phyloP scores from a whole-genome alignment of 83 land plant species.

The Thuja plicata region DNA sequence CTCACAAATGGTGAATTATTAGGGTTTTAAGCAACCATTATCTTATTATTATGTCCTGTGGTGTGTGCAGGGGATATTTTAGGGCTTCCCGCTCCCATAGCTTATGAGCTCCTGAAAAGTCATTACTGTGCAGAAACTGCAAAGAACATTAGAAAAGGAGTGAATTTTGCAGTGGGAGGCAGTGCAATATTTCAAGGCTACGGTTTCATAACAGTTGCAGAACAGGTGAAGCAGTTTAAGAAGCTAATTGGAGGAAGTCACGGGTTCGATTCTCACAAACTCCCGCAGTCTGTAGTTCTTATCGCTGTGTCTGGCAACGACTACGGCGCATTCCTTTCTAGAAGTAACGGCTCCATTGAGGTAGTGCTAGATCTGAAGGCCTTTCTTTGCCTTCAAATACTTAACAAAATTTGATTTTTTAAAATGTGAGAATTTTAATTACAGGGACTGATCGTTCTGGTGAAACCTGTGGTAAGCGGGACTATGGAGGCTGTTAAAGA shows the following conservation, averaged over 20 bases:
- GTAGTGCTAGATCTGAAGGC: not conserved
- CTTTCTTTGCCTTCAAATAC: not conserved
- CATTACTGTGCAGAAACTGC: too few species aligned
- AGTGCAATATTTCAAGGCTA: too few species aligned
- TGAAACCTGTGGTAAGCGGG: not conserved
- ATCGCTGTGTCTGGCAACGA: not conserved
- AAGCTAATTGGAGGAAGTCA: not conserved
- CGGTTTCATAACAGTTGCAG: too few species aligned
- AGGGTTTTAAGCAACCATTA: too few species aligned
- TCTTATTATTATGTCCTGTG: too few species aligned
- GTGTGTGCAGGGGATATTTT: too few species aligned
- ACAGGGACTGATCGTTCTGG: not conserved
- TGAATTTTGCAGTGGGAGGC: too few species aligned
- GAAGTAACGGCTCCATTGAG: not conserved
- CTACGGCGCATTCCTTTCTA: not conserved
- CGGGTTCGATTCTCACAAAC: not conserved
- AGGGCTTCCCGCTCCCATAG: too few species aligned
- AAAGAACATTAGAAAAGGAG: too few species aligned
- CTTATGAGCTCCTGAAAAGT: too few species aligned
- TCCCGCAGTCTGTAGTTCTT: not conserved
- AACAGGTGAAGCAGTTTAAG: not conserved
- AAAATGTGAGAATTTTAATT: not conserved
- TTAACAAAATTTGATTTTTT: too few species aligned
- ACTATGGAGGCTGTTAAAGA: not conserved
- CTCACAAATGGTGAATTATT: too few species aligned